Evolutionary conservation across 352 stramenopile genomes (phyloP).

Genomic region (Pythium coloratum): DNA sequence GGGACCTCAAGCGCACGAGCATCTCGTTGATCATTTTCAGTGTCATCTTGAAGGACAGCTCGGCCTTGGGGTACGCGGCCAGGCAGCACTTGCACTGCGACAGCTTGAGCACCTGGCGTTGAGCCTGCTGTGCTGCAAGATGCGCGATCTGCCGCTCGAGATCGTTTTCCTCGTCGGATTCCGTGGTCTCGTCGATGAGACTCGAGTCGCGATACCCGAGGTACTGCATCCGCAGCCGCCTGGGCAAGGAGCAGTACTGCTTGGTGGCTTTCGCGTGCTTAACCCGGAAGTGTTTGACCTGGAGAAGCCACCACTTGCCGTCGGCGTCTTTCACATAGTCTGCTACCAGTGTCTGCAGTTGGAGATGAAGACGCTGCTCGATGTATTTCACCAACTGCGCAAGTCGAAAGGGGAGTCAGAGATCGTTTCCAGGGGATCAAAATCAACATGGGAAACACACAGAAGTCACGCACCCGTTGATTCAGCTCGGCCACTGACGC

Average conservation of each 20-base stretch:
- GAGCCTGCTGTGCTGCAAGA: conserved; percentile 32
- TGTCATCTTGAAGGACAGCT: conserved; percentile 87
- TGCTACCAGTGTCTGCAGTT: conserved; percentile 61
- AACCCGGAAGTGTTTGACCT: conserved; percentile 79
- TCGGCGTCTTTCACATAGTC: conserved; percentile 72
- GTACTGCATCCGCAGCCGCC: conserved; percentile 47
- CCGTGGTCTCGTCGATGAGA: conserved; percentile 57
- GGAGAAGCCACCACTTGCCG: conserved; percentile 77
- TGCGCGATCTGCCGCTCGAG: conserved; percentile 13
- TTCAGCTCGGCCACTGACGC: conserved; percentile 69
- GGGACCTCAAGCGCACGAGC: conserved; percentile 61
- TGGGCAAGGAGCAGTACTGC: conserved; percentile 39
- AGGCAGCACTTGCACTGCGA: conserved; percentile 82
- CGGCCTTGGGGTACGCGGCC: conserved; percentile 64
- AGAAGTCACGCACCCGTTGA: conserved; percentile 41
- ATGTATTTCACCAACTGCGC: conserved; percentile 70
- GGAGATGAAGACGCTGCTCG: conserved; percentile 58
- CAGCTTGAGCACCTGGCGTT: conserved; percentile 71
- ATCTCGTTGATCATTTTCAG: conserved; percentile 88
- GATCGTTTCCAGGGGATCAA: neutral
- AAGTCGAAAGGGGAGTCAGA: neutral
- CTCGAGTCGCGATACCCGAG: conserved; percentile 67
- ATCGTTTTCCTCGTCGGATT: conserved; percentile 47
- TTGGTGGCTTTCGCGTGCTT: conserved; percentile 30
- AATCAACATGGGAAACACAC: neutral